phyloP scores from a whole-genome alignment of 1,284 basidiomycete genomes.

The Lentinula novae-zelandiae region DNA sequence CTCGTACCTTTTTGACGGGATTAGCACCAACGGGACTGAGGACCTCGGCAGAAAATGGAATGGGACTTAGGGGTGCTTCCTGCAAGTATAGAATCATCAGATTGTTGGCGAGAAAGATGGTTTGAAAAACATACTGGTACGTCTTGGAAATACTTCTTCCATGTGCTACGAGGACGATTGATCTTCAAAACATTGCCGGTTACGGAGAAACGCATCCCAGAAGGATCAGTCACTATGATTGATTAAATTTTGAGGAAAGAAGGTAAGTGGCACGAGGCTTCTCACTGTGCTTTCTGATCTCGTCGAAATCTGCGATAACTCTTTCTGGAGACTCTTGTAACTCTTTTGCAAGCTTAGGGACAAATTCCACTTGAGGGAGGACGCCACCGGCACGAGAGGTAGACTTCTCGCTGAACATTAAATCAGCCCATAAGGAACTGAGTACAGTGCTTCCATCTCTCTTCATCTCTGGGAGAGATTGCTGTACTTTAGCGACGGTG shows the following conservation, averaged over 20 bases:
- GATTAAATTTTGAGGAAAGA: background rate
- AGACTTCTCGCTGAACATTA: slow-evolving; percentile 72
- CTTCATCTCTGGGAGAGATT: slow-evolving; percentile 92
- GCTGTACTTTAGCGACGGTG: slow-evolving; percentile 85
- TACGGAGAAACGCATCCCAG: slow-evolving; percentile 83
- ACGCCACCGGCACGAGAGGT: slow-evolving; percentile 73
- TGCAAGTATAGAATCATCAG: slow-evolving; percentile 24
- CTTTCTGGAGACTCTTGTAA: slow-evolving; percentile 74
- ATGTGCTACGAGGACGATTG: slow-evolving; percentile 69
- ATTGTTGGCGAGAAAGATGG: background rate
- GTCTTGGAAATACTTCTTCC: slow-evolving; percentile 64
- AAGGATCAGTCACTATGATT: slow-evolving; percentile 72
- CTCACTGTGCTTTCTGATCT: slow-evolving; percentile 68
- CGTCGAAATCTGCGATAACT: slow-evolving; percentile 73
- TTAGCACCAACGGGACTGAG: slow-evolving; percentile 74
- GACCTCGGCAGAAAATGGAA: slow-evolving; percentile 68
- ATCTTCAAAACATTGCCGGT: slow-evolving; percentile 80
- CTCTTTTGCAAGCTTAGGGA: slow-evolving; percentile 72
- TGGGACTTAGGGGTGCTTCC: slow-evolving; percentile 57
- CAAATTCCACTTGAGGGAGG: slow-evolving; percentile 73
- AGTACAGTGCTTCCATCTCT: slow-evolving; percentile 85
- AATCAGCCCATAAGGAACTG: slow-evolving; percentile 64
- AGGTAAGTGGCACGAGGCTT: slow-evolving; percentile 14
- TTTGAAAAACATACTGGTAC: slow-evolving; percentile 47
- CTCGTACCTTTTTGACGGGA: slow-evolving; percentile 65